Conservation (phyloP, 2,329 filamentous ascomycete genomes). For the Triangularia setosa region DNA sequence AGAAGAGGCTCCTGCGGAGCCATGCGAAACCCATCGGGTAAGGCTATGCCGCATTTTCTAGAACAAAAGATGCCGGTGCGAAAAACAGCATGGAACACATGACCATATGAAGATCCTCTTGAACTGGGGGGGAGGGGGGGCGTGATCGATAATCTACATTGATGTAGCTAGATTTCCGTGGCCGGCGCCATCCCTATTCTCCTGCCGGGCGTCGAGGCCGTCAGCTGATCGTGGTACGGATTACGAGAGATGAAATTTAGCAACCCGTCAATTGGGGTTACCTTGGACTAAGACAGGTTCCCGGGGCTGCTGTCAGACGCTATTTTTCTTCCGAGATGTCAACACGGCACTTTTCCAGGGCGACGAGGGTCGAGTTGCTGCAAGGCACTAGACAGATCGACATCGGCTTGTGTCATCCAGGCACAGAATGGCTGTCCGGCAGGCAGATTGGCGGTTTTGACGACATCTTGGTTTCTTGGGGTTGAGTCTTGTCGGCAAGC, state of each 20-base stretch:
- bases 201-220: neutral
- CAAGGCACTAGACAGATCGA: neutral
- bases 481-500: neutral
- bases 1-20: neutral
- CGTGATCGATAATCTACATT: neutral
- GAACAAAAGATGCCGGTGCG: neutral
- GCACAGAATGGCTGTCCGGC: neutral
- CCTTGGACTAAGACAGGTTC: neutral
- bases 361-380: neutral
- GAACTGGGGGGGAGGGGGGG: neutral
- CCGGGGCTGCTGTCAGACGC: neutral
- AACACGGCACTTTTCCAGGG: neutral
- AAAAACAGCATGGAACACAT: neutral
- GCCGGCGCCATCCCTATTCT: neutral
- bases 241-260: conserved; percentile 17
- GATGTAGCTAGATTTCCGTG: neutral
- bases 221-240: conserved; percentile 15
- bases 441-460: neutral
- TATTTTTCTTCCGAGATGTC: neutral
- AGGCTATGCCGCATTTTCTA: neutral
- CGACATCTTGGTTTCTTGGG: neutral
- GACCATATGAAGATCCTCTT: neutral
- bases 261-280: neutral
- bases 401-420: neutral
- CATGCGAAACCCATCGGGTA: neutral